Conservation (phyloP, 306 rosid species). For the Medicago arabica region DNA sequence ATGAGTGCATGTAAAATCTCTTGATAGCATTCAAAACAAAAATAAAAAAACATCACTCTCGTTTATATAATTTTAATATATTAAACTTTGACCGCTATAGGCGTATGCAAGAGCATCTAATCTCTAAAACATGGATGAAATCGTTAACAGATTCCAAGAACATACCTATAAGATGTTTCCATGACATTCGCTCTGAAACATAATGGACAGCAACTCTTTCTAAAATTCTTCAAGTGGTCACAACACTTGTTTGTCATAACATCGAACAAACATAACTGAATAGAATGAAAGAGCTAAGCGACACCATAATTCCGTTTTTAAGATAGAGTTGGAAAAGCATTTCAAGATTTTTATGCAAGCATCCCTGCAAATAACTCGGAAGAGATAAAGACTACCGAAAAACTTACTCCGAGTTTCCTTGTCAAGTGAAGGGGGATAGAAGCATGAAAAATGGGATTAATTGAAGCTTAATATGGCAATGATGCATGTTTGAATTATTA, state of each 20-base stretch:
- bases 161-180: conserved; percentile 94
- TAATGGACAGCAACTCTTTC: conserved; percentile 79
- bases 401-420: too few species aligned
- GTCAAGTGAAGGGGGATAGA: too few species aligned
- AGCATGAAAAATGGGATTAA: too few species aligned
- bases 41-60: not conserved
- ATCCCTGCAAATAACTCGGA: too few species aligned
- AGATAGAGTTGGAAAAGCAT: too few species aligned
- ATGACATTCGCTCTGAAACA: conserved; percentile 79
- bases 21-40: not conserved
- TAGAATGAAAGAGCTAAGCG: not conserved
- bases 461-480: too few species aligned
- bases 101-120: conserved; percentile 25
- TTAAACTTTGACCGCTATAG: conserved; percentile 5
- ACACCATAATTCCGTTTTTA: too few species aligned
- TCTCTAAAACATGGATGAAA: conserved; percentile 4
- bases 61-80: conserved; percentile 2
- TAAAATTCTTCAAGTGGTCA: conserved; percentile 80
- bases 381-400: too few species aligned
- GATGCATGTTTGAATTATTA: too few species aligned
- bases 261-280: conserved; percentile 35
- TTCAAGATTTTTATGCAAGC: too few species aligned
- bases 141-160: not conserved
- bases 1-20: not conserved
- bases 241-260: conserved; percentile 67